Evolutionary conservation across 1,284 basidiomycete species (phyloP).

Genomic region (Tranzscheliella williamsii): DNA sequence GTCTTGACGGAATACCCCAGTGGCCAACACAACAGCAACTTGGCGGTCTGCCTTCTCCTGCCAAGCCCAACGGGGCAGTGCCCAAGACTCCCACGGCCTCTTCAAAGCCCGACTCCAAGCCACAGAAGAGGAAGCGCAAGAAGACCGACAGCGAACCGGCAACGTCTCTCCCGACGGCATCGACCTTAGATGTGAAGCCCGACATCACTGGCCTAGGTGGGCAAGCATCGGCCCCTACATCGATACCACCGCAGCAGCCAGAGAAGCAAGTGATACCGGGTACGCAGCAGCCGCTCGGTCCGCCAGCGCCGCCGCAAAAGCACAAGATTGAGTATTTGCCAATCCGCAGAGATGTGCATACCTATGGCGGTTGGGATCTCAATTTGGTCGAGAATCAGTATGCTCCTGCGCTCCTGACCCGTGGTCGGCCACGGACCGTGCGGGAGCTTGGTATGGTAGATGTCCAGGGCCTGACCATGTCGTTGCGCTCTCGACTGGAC

Average conservation of each 20-base stretch:
- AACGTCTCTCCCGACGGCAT: constrained; percentile 6
- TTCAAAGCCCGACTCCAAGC: constrained; percentile 25
- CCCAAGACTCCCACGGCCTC: constrained; percentile 15
- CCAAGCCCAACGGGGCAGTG: constrained; percentile 11
- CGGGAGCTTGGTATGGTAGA: constrained; percentile 82
- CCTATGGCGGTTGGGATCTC: constrained; percentile 81
- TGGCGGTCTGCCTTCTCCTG: constrained; percentile 19
- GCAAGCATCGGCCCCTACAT: constrained; percentile 5
- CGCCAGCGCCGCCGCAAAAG: constrained; percentile 63
- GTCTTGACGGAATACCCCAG: constrained; percentile 14
- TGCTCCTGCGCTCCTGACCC: constrained; percentile 65
- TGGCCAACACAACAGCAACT: constrained; percentile 26
- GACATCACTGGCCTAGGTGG: constrained; percentile 8
- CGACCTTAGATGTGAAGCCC: constrained; percentile 19
- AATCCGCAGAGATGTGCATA: constrained; percentile 74
- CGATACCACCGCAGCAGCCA: constrained; percentile 5
- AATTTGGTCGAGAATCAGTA: constrained; percentile 72
- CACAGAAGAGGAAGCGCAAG: constrained; percentile 33
- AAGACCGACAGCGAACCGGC: constrained; percentile 22
- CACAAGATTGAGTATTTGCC: constrained; percentile 91
- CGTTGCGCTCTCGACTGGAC: constrained; percentile 79
- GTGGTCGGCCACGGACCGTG: constrained; percentile 68
- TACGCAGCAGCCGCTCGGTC: constrained; percentile 27
- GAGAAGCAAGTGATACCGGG: constrained; percentile 20
- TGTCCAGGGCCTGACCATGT: constrained; percentile 84